These are phyloP conservation scores for Hibiscus trionum DNA, from an alignment of 345 rosid species.

Conservation along the genomic window DNA sequence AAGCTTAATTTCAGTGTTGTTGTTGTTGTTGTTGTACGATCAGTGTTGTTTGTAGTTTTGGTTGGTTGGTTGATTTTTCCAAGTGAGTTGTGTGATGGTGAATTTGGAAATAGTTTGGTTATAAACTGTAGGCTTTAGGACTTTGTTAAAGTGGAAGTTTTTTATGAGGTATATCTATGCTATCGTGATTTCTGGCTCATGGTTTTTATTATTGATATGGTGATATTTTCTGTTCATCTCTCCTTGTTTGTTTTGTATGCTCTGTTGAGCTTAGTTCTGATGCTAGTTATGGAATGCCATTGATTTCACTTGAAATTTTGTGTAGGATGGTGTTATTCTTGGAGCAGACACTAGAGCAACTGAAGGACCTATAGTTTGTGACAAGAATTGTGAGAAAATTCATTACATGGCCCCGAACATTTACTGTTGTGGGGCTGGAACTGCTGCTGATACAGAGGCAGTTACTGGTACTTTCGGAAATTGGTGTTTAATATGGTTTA, in stretches of 20 bases:
- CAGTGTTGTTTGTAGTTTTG: background rate
- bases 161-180: background rate
- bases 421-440: slow-evolving; percentile 97
- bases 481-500: slow-evolving; percentile 1
- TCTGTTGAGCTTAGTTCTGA: background rate
- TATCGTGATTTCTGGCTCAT: background rate
- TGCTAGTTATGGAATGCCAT: background rate
- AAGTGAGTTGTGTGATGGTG: background rate
- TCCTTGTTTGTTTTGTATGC: background rate
- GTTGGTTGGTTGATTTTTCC: background rate
- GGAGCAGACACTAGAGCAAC: slow-evolving; percentile 78
- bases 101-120: background rate
- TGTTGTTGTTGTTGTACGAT: background rate
- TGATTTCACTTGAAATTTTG: background rate
- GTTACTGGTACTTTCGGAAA: slow-evolving; percentile 57
- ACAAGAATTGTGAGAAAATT: slow-evolving; percentile 96
- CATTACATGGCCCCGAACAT: slow-evolving; percentile 98
- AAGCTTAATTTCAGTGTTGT: background rate
- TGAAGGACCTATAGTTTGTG: slow-evolving; percentile 92
- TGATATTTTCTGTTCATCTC: background rate
- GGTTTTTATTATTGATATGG: background rate
- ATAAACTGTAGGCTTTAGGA: background rate
- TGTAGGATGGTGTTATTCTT: background rate
- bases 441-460: slow-evolving; percentile 97
- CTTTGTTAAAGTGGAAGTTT: background rate